Evolutionary conservation across 2,329 filamentous ascomycete species (phyloP).

Genomic region (Parascedosporium putredinis): DNA sequence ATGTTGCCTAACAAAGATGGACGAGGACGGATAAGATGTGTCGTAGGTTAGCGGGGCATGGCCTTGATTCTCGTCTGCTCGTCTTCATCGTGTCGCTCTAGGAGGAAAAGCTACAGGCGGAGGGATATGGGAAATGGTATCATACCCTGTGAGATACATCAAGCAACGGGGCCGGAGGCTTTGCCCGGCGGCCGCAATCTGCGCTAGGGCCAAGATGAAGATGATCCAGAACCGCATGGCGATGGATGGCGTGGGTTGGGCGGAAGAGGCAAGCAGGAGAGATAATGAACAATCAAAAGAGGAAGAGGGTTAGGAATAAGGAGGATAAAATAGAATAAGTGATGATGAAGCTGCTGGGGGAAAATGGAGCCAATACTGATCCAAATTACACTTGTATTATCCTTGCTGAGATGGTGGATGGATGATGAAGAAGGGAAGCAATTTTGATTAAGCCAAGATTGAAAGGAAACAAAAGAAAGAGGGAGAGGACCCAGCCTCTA

Average conservation of each 20-base stretch:
- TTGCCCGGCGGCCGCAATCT: not conserved
- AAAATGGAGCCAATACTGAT: too few species aligned
- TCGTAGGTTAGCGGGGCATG: not conserved
- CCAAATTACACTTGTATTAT: too few species aligned
- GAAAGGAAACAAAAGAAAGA: not conserved
- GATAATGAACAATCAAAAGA: not conserved
- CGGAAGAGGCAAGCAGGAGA: not conserved
- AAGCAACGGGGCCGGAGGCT: conserved; percentile 20
- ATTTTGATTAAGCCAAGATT: not conserved
- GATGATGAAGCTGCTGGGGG: too few species aligned
- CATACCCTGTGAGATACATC: conserved; percentile 42
- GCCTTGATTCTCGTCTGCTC: not conserved
- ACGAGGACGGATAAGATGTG: too few species aligned
- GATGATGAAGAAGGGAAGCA: too few species aligned
- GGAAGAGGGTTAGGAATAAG: too few species aligned
- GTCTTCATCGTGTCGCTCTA: not conserved
- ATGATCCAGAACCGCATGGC: not conserved
- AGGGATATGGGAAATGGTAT: conserved; percentile 1
- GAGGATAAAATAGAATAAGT: too few species aligned
- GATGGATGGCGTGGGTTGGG: not conserved
- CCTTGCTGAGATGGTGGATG: too few species aligned
- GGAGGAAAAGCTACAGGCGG: not conserved
- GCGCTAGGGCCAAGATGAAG: not conserved
- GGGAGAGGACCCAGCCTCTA: not conserved
- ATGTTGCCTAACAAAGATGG: conserved; percentile 33